Percentiles rank a stretch among this genome's conserved stretches.
These are phyloP conservation scores for Tylopilus sp. DNA, from an alignment of 1,284 basidiomycete species.

Conservation along the genomic window DNA sequence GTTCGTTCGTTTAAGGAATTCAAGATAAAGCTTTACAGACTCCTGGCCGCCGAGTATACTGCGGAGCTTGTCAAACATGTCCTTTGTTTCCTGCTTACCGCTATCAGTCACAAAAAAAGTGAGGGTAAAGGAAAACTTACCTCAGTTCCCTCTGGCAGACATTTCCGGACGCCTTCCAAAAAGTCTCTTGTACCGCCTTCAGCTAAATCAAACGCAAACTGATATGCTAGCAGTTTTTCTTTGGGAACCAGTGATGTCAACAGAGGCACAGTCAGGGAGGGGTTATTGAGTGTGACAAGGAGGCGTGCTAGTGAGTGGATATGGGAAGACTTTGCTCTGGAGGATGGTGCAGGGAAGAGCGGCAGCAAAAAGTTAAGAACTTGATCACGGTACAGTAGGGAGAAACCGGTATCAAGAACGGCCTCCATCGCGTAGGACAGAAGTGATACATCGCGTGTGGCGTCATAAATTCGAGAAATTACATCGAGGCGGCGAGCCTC, in stretches of 20 bases:
- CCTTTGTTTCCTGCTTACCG: slow-evolving; percentile 49
- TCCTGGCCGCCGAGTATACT: slow-evolving; percentile 85
- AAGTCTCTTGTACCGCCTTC: slow-evolving; percentile 93
- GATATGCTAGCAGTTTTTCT: slow-evolving; percentile 79
- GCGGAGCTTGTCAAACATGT: slow-evolving; percentile 67
- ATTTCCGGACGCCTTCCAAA: slow-evolving; percentile 66
- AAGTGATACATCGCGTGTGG: slow-evolving; percentile 70
- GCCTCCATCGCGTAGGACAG: slow-evolving; percentile 90
- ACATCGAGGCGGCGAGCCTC: slow-evolving; percentile 86
- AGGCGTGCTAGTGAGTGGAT: slow-evolving; percentile 80
- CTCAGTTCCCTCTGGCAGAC: slow-evolving; percentile 61
- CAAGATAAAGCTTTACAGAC: slow-evolving; percentile 86
- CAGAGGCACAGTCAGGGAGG: slow-evolving; percentile 68
- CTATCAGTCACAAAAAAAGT: slow-evolving; percentile 9
- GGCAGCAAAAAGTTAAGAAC: slow-evolving; percentile 84
- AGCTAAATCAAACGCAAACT: slow-evolving; percentile 90
- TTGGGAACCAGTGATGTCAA: slow-evolving; percentile 68
- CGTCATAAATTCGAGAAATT: slow-evolving; percentile 70
- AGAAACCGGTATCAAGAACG: slow-evolving; percentile 79
- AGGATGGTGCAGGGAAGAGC: slow-evolving; percentile 67
- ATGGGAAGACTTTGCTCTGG: slow-evolving; percentile 68
- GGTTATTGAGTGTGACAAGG: slow-evolving; percentile 81
- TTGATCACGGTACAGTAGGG: slow-evolving; percentile 77
- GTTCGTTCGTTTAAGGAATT: slow-evolving; percentile 93
- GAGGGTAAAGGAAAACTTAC: slow-evolving; percentile 37